A percentile compares a stretch with the other conserved stretches of the same genome.
These are phyloP conservation scores for cucumber (Cucumis sativus) DNA, from an alignment of 306 rosid genomes.

Conservation along the genomic window Cucumber_9930_V3 NC_026658.2:3624001-3624500, in stretches of 20 bases:
- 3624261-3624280: neutral
- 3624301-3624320: neutral
- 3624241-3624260: neutral
- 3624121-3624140: neutral
- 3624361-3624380: neutral
- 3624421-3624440: too few relatives aligned
- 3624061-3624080: constrained; percentile 31
- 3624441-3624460: too few relatives aligned
- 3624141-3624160: neutral
- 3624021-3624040: constrained; percentile 59
- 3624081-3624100: neutral
- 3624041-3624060: constrained; percentile 44
- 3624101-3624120: neutral
- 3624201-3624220: neutral
- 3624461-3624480: too few relatives aligned
- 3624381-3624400: too few relatives aligned
- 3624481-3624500: too few relatives aligned
- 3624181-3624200: neutral
- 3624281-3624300: too few relatives aligned
- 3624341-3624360: neutral
- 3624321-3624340: neutral
- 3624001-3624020: constrained; percentile 49
- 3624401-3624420: too few relatives aligned
- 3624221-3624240: neutral
- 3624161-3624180: neutral